Percentiles rank a stretch among this genome's conserved stretches.
These are phyloP conservation scores for Coniochaeta sp. DNA, from an alignment of 2,329 filamentous ascomycete species.

Conservation along the genomic window DNA sequence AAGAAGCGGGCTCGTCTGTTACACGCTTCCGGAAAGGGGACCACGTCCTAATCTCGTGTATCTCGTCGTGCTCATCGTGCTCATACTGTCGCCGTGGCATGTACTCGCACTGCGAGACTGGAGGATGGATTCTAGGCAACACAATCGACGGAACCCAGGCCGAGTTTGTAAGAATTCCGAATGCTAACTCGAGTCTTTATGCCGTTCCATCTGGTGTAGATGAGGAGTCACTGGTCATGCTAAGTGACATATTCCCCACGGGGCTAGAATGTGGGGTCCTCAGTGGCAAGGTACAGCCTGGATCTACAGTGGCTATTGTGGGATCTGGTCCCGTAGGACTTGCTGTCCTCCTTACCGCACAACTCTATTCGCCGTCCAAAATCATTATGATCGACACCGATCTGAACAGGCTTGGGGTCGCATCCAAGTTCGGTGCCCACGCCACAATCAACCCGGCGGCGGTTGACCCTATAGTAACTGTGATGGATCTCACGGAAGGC, in stretches of 20 bases:
- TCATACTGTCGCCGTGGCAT: conserved; percentile 41
- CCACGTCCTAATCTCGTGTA: conserved; percentile 41
- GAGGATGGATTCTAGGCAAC: conserved; percentile 48
- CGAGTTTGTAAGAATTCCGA: conserved; percentile 46
- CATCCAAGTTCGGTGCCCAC: conserved; percentile 39
- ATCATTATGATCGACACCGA: conserved; percentile 46
- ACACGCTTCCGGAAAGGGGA: conserved; percentile 40
- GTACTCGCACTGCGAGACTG: conserved; percentile 43
- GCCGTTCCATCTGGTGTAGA: conserved; percentile 32
- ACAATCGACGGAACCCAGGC: conserved; percentile 45
- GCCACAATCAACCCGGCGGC: conserved; percentile 30
- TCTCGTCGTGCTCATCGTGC: conserved; percentile 43
- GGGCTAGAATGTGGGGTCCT: conserved; percentile 46
- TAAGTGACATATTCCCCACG: conserved; percentile 50
- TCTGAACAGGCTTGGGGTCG: conserved; percentile 34
- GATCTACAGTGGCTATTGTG: conserved; percentile 43
- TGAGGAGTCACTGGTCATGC: conserved; percentile 34
- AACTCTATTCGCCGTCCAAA: conserved; percentile 43
- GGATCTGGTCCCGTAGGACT: conserved; percentile 49
- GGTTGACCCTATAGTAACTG: conserved; percentile 24
- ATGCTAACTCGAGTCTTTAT: conserved; percentile 40
- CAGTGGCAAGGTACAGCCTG: conserved; percentile 42
- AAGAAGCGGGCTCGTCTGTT: conserved; percentile 35
- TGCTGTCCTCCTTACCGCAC: conserved; percentile 44
- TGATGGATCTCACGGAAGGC: conserved; percentile 37